Base-by-base conservation (phyloP, 257 asterid species). In the Rhazya stricta region DNA sequence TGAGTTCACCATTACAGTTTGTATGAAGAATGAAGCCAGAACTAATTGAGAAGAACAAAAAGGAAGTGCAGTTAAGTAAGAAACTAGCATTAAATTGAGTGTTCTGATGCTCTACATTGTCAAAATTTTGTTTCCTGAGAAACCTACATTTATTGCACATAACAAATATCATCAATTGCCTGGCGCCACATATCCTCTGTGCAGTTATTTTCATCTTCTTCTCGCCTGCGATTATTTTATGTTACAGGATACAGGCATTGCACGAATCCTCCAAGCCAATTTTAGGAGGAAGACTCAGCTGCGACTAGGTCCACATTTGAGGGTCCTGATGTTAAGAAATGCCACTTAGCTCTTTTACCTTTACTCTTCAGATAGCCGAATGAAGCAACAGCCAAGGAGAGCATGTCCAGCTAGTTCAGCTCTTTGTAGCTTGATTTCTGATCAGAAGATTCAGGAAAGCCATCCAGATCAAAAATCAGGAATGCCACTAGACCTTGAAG, bases 401-500 rank as follows among this genome's bases (percentile, higher is more conserved):
- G 45, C 70, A 39, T 41, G 46, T 72, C 36, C 30, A 18, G 77
- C 69, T 67, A 57, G 51, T 23, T 51, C 75, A 39, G 27, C 5
- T 43, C 25, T 36, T 56, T 65, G 34, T 39, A 66, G 3, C 76
- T 53, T 53, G 79, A 39, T 78, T 51, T 48, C 46, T 54, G 71
- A 54, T 39, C 80, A 32, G 41, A 75, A 34, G 43, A 66, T 41
- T 32, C 67, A 39, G 51, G 72, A 43, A 30, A 7, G 79, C 45
- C 53, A 54, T 69, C 66, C 63, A 25, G 65, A 79, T 87, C 81
- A 92, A 69, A 82, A 84, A 67, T 91, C 97, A 1, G 88, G 85
- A 19, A 84, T 73, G 69, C 91, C 82, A 71, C 81, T 89, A 46
- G 99, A 89, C 58, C 99, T 84, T 32, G 98, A 69, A 32, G 99